Percentiles rank a stretch among this genome's conserved stretches.
These are phyloP conservation scores for Talaromyces atroroseus DNA, from an alignment of 2,329 filamentous ascomycete genomes.

Conservation along the genomic window DNA sequence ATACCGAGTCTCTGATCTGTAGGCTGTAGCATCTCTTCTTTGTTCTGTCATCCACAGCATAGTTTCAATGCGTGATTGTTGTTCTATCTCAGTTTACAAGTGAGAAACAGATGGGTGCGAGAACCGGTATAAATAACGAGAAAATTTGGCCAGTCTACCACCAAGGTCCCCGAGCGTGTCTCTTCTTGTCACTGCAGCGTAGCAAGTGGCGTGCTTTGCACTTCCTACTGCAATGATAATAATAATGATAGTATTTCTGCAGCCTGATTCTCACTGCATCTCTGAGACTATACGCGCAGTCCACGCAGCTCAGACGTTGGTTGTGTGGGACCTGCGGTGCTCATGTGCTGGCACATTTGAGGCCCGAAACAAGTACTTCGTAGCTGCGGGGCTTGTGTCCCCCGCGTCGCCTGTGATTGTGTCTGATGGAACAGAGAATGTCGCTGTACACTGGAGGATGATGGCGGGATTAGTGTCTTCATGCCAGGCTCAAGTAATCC, in stretches of 20 bases:
- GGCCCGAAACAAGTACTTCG: conserved; percentile 24
- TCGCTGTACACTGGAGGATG: conserved; percentile 26
- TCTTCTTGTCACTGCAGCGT: conserved; percentile 50
- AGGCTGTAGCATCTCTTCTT: neutral
- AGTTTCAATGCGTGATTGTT: neutral
- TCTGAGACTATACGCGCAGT: conserved; percentile 42
- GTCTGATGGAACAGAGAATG: conserved; percentile 13
- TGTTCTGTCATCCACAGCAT: neutral
- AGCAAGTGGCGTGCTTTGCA: conserved; percentile 44
- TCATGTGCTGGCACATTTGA: conserved; percentile 32
- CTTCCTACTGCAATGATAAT: too few relatives aligned
- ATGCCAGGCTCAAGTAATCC: conserved; percentile 17
- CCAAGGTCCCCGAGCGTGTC: conserved; percentile 17
- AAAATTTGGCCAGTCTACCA: conserved; percentile 16
- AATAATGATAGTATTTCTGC: conserved; percentile 1
- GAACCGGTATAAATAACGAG: conserved; percentile 7
- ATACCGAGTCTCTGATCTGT: neutral
- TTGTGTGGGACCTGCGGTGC: conserved; percentile 50
- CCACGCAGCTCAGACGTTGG: conserved; percentile 38
- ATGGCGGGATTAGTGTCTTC: conserved; percentile 26
- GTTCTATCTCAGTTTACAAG: neutral
- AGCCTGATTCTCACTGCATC: conserved; percentile 22
- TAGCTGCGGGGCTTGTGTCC: conserved; percentile 29
- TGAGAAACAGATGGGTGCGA: neutral
- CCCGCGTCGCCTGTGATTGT: conserved; percentile 15